A percentile compares a stretch with the other conserved stretches of the same genome.
phyloP scores from a whole-genome alignment of 805 yeast species.

The Metschnikowia santaceciliae region DNA sequence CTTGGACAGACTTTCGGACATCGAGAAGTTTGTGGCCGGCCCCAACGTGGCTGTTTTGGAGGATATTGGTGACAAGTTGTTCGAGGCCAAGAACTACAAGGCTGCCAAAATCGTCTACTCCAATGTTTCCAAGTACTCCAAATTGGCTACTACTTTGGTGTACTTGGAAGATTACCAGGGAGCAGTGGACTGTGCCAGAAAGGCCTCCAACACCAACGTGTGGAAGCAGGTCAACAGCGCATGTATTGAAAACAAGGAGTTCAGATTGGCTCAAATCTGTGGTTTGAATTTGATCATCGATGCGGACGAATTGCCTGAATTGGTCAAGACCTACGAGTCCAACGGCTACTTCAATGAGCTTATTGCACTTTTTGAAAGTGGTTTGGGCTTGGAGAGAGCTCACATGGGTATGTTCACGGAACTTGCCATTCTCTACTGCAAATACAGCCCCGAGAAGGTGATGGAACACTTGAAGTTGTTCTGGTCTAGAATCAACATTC shows the following conservation, averaged over 20 bases:
- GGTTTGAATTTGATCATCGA: conserved; percentile 95
- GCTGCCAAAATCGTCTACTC: conserved; percentile 89
- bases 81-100: conserved; percentile 74
- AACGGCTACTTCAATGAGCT: conserved; percentile 90
- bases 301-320: conserved; percentile 92
- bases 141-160: conserved; percentile 94
- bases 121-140: conserved; percentile 88
- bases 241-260: conserved; percentile 91
- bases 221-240: conserved; percentile 98
- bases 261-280: conserved; percentile 96
- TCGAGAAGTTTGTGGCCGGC: conserved; percentile 77
- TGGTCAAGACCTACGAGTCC: conserved; percentile 81
- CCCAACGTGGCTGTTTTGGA: conserved; percentile 93
- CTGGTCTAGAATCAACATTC: conserved; percentile 98
- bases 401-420: conserved; percentile 99
- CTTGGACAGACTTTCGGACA: conserved; percentile 68
- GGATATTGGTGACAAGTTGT: conserved; percentile 85
- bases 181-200: conserved; percentile 98
- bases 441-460: conserved; percentile 83
- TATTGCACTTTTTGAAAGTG: conserved; percentile 90
- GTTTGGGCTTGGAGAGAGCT: conserved; percentile 94
- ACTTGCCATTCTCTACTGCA: conserved; percentile 84
- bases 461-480: conserved; percentile 95
- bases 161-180: conserved; percentile 88
- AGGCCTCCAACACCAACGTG: conserved; percentile 87